These are phyloP conservation scores for Dendrocalamus sinicus DNA, from an alignment of 176 grass and related monocot genomes.

Conservation along the genomic window DNA sequence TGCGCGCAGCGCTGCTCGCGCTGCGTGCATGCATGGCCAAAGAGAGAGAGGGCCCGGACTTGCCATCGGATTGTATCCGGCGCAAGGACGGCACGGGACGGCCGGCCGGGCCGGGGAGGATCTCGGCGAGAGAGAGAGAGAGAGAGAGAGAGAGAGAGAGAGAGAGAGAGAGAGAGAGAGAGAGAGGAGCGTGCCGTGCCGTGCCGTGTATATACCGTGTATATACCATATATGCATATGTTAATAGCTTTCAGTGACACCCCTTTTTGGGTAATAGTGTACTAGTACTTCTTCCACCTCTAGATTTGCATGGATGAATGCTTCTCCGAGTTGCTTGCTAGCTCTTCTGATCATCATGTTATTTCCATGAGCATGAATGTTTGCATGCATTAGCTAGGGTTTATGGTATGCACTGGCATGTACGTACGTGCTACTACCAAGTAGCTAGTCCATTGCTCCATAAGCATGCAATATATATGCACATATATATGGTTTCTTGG, in stretches of 20 bases:
- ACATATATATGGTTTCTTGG: neutral
- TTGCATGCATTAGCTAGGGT: neutral
- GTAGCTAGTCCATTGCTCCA: neutral
- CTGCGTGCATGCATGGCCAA: neutral
- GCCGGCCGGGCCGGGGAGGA: neutral
- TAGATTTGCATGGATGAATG: neutral
- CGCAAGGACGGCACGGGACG: constrained; percentile 9
- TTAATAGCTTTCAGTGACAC: neutral
- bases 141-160: neutral
- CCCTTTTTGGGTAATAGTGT: neutral
- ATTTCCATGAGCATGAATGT: neutral
- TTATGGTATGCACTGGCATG: neutral
- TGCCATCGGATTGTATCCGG: neutral
- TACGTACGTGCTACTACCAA: neutral
- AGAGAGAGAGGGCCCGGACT: constrained; percentile 39
- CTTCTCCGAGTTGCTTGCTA: neutral
- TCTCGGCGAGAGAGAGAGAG: neutral
- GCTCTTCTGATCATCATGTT: neutral
- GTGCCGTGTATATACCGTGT: neutral
- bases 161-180: neutral
- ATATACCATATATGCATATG: neutral
- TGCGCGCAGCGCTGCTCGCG: neutral
- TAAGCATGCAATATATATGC: neutral
- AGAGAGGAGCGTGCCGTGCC: neutral
- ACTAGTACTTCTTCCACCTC: neutral